Evolutionary conservation across 1,284 basidiomycete species (phyloP).

Genomic region (Neotropicomus parvogracilis): DNA sequence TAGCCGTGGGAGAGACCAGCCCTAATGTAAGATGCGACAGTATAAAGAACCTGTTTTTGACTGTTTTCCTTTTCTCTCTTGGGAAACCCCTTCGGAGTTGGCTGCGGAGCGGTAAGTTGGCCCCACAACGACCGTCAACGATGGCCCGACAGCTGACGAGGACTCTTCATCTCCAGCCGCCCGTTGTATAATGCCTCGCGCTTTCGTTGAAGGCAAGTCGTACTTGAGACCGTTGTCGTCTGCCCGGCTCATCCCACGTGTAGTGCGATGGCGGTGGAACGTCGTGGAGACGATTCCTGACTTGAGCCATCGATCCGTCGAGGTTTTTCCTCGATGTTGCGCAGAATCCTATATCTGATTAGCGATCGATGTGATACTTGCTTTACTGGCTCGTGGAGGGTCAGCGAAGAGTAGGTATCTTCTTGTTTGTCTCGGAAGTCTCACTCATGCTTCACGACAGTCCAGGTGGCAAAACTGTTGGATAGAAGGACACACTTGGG

Average conservation of each 20-base stretch:
- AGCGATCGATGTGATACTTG: conserved; percentile 23
- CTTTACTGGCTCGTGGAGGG: conserved; percentile 23
- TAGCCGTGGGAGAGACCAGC: conserved; percentile 29
- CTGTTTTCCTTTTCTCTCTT: not conserved
- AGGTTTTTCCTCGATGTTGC: not conserved
- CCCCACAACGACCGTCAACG: not conserved
- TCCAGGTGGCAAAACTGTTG: conserved; percentile 16
- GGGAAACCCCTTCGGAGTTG: conserved; percentile 38
- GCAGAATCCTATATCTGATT: conserved; percentile 10
- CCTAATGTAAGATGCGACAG: conserved; percentile 21
- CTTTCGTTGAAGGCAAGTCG: conserved; percentile 10
- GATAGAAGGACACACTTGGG: conserved; percentile 1
- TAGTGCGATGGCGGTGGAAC: conserved; percentile 18
- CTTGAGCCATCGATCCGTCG: conserved; percentile 15
- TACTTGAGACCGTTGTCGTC: not conserved
- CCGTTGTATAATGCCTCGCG: conserved; percentile 22
- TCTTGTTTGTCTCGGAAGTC: rapidly evolving
- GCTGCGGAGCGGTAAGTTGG: conserved; percentile 14
- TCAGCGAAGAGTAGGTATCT: conserved; percentile 25
- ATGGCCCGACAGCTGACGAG: conserved; percentile 9
- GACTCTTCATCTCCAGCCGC: conserved; percentile 1
- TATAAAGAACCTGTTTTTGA: no score
- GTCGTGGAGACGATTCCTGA: conserved; percentile 16
- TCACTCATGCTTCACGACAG: conserved; percentile 13
- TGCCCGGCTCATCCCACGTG: not conserved